Evolutionary conservation across 345 rosid species (phyloP), one percentile per base, ranked within the genome.

Genomic region (Alliaria petiolata): DNA sequence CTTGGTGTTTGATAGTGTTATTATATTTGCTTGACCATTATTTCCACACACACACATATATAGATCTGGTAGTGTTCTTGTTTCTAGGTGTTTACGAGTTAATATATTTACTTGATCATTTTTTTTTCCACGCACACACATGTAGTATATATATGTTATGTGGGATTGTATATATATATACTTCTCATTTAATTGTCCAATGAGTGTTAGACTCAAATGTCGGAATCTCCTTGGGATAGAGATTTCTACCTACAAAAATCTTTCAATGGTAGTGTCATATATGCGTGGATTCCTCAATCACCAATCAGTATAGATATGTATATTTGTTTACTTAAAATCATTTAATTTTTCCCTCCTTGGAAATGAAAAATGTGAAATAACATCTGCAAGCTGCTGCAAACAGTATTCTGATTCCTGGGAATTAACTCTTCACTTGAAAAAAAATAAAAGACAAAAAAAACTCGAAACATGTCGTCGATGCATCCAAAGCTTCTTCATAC

Each of bases 401-500:
- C 75, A 58, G 64, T 62, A 52, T 75, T 75, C 58, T 68, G 74
- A 67, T 62, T 53, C 63, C 14, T 75, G 57, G 14, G 69, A 53
- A 44, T 44, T 75, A 62, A 67, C 71, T 76, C 62, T 61, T 42
- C 69, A 49, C 44, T 76, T 67, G 62, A 63, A 72, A 47, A 62
- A 78, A 62, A 69, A n/a, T n/a, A n/a, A 63, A 38, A 56, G 54
- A 62, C 52, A 78, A 69, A 67, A n/a, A 55, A 60, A 70, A 71
- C 38, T 40, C 53, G 65, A 57, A 70, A 69, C 75, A 70, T 70
- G 79, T 81, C 82, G 79, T 81, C 82, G 78, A 83, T 81, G 76
- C 71, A 79, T 82, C 83, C 86, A 76, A 87, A 80, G 84, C 77
- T 75, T 81, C 72, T 26, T 34, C 34, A 19, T 42, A 14, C n/a